Percentiles rank a stretch among this genome's conserved stretches.
Evolutionary conservation across 169 alveolate genomes (phyloP).

Genomic region (Plasmodium billcollinsi): DNA sequence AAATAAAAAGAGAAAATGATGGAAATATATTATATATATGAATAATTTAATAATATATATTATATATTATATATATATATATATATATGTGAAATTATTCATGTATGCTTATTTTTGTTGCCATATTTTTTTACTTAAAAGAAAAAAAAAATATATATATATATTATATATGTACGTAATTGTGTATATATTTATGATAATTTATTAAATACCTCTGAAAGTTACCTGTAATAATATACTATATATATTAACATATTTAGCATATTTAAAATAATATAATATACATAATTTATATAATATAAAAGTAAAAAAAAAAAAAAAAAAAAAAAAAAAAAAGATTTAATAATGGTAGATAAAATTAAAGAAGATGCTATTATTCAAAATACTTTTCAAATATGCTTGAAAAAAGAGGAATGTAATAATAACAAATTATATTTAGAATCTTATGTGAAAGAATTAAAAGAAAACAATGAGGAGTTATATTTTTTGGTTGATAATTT

Average conservation of each 20-base stretch:
- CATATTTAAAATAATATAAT: not conserved
- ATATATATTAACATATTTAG: too few species aligned
- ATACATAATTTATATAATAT: not conserved
- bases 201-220: too few species aligned
- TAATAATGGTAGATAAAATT: constrained; percentile 35
- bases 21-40: too few species aligned
- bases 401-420: constrained; percentile 41
- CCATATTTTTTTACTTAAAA: too few species aligned
- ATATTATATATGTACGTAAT: not conserved
- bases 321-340: not conserved
- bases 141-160: not conserved
- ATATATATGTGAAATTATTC: too few species aligned
- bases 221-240: too few species aligned
- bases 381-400: constrained; percentile 54
- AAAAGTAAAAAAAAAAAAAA: not conserved
- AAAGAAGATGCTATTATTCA: constrained; percentile 47
- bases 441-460: constrained; percentile 64
- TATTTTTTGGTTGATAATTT: constrained; percentile 27
- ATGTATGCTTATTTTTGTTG: too few species aligned
- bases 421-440: constrained; percentile 29
- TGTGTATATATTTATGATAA: too few species aligned
- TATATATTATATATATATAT: too few species aligned
- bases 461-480: constrained; percentile 34
- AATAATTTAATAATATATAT: too few species aligned
- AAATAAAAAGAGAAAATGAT: too few species aligned